Conservation (phyloP, 176 grass and related monocot species). For the Eragrostis curvula region DNA sequence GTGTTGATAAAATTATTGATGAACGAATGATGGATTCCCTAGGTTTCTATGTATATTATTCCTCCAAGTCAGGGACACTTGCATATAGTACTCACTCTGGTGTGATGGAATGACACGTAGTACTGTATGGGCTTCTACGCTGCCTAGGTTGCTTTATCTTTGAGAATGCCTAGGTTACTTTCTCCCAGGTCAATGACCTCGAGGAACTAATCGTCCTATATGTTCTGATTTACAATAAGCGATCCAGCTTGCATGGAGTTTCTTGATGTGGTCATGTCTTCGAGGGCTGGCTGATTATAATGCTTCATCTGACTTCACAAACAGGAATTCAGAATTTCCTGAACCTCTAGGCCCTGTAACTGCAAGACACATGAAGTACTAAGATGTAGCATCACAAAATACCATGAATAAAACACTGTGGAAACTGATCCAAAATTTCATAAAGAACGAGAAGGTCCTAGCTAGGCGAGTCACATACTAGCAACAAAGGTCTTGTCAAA, state of each 20-base stretch:
- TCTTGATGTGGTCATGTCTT: background rate
- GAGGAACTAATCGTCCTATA: background rate
- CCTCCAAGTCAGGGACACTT: background rate
- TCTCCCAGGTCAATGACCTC: background rate
- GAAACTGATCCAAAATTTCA: background rate
- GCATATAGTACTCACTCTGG: background rate
- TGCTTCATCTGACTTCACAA: background rate
- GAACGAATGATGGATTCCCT: background rate
- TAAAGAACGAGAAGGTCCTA: background rate
- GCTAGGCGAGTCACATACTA: too few relatives aligned
- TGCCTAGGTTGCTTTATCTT: conserved; percentile 21
- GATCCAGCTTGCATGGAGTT: background rate
- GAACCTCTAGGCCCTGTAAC: too few relatives aligned
- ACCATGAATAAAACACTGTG: background rate
- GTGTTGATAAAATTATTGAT: background rate
- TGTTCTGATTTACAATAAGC: background rate
- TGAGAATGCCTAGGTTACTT: conserved; percentile 11
- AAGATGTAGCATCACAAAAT: background rate
- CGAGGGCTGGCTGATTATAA: background rate
- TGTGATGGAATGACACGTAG: background rate
- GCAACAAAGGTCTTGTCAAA: too few relatives aligned
- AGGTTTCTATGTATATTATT: background rate
- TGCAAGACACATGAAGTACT: background rate
- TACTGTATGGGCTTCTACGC: background rate
- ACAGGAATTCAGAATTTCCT: too few relatives aligned